Evolutionary conservation across 306 rosid species (phyloP).

Genomic region (Boehmeria nivea): DNA sequence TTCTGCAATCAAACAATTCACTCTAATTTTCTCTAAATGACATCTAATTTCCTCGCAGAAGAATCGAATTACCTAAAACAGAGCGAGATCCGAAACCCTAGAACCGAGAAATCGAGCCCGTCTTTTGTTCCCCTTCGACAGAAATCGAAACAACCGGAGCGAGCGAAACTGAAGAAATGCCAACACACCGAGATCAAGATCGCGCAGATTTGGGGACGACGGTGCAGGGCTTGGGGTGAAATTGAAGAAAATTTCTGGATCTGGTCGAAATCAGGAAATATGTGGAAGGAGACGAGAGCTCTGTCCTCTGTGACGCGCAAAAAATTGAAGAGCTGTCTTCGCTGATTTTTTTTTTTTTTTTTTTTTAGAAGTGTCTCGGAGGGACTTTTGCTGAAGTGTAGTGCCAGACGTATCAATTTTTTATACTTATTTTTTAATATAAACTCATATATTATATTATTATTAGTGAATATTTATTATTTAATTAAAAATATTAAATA

Average conservation of each 20-base stretch:
- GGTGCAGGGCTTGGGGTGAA: not conserved
- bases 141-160: too few relatives aligned
- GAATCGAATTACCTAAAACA: constrained; percentile 27
- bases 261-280: not conserved
- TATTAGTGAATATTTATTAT: too few relatives aligned
- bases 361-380: not conserved
- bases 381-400: too few relatives aligned
- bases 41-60: not conserved
- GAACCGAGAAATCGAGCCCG: constrained; percentile 13
- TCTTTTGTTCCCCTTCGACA: too few relatives aligned
- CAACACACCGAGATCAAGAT: constrained; percentile 22
- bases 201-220: not conserved
- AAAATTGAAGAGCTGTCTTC: too few relatives aligned
- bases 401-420: too few relatives aligned
- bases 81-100: constrained; percentile 42
- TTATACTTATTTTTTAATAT: too few relatives aligned
- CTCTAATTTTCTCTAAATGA: not conserved
- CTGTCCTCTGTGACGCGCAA: too few relatives aligned
- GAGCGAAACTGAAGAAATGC: constrained; percentile 3
- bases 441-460: too few relatives aligned
- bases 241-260: constrained; percentile 2
- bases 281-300: constrained; percentile 4
- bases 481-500: too few relatives aligned
- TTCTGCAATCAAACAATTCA: not conserved
- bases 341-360: too few relatives aligned